These are phyloP conservation scores for Quercus phellos DNA, from an alignment of 331 rosid species.

Conservation along the genomic window DNA sequence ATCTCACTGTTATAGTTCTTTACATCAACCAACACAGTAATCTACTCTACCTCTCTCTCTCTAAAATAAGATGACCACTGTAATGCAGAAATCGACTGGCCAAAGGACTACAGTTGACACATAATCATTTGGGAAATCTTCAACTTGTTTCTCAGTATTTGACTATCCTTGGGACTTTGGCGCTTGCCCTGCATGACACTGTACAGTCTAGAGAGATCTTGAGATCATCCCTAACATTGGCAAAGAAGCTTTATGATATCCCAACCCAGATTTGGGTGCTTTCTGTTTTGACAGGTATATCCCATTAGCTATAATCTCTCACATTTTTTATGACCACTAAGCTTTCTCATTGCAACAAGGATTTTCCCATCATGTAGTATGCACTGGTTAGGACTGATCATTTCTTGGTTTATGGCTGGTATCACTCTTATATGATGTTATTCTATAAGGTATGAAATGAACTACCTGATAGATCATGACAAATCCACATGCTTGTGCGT, in stretches of 20 bases:
- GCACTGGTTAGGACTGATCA: neutral
- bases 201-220: slow-evolving; percentile 91
- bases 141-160: slow-evolving; percentile 93
- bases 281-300: slow-evolving; percentile 77
- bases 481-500: neutral
- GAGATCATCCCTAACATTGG: slow-evolving; percentile 92
- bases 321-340: neutral
- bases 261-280: slow-evolving; percentile 98
- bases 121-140: slow-evolving; percentile 84
- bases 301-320: slow-evolving; percentile 5
- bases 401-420: neutral
- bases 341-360: slow-evolving; percentile 13
- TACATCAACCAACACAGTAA: neutral
- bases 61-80: slow-evolving; percentile 4
- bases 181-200: slow-evolving; percentile 77
- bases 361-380: neutral
- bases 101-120: slow-evolving; percentile 93
- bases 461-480: neutral
- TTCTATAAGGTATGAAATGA: neutral
- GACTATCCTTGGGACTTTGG: slow-evolving; percentile 94
- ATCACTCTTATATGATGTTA: neutral
- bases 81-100: slow-evolving; percentile 85
- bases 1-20: neutral
- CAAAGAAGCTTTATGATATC: slow-evolving; percentile 88
- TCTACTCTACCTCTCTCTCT: slow-evolving; percentile 8